These are phyloP conservation scores for Tolypocladium ophioglossoides DNA, from an alignment of 2,329 filamentous ascomycete species.

Conservation along the genomic window DNA sequence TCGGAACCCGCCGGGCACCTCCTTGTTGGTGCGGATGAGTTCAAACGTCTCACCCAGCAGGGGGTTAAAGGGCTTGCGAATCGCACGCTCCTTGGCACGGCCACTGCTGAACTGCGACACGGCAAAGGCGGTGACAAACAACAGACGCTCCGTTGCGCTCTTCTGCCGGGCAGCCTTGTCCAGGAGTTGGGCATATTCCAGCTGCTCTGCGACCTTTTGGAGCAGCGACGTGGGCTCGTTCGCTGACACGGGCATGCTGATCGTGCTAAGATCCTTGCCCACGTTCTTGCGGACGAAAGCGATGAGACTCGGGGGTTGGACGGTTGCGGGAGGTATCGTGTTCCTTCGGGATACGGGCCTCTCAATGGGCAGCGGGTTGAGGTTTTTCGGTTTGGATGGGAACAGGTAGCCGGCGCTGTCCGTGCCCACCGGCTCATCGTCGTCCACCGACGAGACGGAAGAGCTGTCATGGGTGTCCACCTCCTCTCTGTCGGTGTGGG, in stretches of 20 bases:
- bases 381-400: constrained; percentile 63
- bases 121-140: constrained; percentile 84
- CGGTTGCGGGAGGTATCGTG: constrained; percentile 62
- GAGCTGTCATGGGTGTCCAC: constrained; percentile 32
- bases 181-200: constrained; percentile 83
- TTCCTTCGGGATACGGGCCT: constrained; percentile 54
- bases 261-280: constrained; percentile 91
- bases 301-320: constrained; percentile 80
- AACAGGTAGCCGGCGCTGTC: constrained; percentile 57
- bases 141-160: constrained; percentile 56
- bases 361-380: constrained; percentile 66
- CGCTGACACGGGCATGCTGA: constrained; percentile 93
- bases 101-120: constrained; percentile 74
- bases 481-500: constrained; percentile 8
- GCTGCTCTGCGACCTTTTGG: constrained; percentile 78
- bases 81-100: constrained; percentile 79
- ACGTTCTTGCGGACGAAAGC: constrained; percentile 95
- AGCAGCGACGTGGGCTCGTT: constrained; percentile 87
- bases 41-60: constrained; percentile 95
- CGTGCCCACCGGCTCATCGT: constrained; percentile 45
- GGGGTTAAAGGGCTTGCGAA: constrained; percentile 95
- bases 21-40: constrained; percentile 73
- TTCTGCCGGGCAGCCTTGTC: constrained; percentile 60
- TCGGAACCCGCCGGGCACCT: constrained; percentile 63
- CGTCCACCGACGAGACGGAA: constrained; percentile 48